Evolutionary conservation across 768 basidiomycete species (phyloP).

Genomic region (Amanita fuliginea): DNA sequence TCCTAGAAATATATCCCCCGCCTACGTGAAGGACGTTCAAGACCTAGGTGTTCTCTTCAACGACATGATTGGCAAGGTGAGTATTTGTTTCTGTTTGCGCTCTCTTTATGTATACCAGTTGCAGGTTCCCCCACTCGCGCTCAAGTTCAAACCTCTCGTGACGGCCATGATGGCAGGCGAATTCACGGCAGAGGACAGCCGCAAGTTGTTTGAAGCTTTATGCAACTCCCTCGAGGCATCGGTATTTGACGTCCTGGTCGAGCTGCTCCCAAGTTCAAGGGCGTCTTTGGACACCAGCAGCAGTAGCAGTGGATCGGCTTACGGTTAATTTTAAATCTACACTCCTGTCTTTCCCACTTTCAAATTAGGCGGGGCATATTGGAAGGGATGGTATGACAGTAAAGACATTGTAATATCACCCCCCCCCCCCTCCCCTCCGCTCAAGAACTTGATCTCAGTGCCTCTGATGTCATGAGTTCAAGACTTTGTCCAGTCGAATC

Average conservation of each 20-base stretch:
- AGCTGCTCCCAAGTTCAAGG: not conserved
- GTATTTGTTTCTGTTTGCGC: constrained; percentile 2
- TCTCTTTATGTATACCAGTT: not conserved
- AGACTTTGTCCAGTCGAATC: too few relatives aligned
- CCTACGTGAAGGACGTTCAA: constrained; percentile 27
- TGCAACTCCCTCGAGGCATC: constrained; percentile 31
- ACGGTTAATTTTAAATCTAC: too few relatives aligned
- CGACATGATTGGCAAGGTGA: constrained; percentile 22
- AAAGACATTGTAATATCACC: too few relatives aligned
- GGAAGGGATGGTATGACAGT: too few relatives aligned
- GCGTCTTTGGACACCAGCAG: not conserved
- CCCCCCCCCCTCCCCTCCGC: too few relatives aligned
- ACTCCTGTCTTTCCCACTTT: too few relatives aligned
- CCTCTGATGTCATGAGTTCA: too few relatives aligned
- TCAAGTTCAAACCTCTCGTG: constrained; percentile 31
- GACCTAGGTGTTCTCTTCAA: constrained; percentile 30
- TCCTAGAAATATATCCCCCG: not conserved
- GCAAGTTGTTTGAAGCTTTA: constrained; percentile 38
- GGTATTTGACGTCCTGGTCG: constrained; percentile 22
- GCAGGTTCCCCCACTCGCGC: constrained; percentile 28
- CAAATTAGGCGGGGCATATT: too few relatives aligned
- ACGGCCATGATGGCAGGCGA: constrained; percentile 35
- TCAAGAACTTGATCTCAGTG: too few relatives aligned
- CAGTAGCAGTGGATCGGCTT: too few relatives aligned
- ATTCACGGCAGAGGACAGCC: constrained; percentile 38